Conservation (phyloP, 768 basidiomycete genomes). For the Xanthoconium purpureum region DNA sequence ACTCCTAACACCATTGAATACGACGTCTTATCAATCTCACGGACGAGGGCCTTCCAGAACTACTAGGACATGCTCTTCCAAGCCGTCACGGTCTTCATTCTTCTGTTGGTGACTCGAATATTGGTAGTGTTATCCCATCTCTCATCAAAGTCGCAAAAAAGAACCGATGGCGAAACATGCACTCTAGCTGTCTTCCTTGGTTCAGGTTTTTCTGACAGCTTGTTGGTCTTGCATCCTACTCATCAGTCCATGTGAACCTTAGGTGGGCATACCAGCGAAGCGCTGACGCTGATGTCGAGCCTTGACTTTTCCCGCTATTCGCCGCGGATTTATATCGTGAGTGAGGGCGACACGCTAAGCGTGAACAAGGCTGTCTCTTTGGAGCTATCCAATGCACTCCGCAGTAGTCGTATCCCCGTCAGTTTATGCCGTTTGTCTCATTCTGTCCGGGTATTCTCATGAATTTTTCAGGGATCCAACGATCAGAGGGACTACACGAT, state of each 20-base stretch:
- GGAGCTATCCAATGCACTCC: constrained; percentile 42
- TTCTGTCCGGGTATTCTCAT: constrained; percentile 10
- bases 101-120: constrained; percentile 19
- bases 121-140: constrained; percentile 15
- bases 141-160: constrained; percentile 11
- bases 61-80: constrained; percentile 15
- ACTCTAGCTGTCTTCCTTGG: constrained; percentile 85
- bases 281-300: constrained; percentile 64
- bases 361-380: constrained; percentile 62
- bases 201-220: constrained; percentile 59
- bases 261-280: constrained; percentile 97
- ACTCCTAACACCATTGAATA: background rate
- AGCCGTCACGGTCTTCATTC: background rate
- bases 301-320: constrained; percentile 75
- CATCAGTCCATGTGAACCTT: constrained; percentile 13
- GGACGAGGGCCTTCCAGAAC: background rate
- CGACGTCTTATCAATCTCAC: background rate
- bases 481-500: constrained; percentile 40
- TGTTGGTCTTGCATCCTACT: background rate
- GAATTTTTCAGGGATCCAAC: constrained; percentile 4
- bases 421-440: constrained; percentile 1
- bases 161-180: constrained; percentile 32
- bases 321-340: constrained; percentile 76
- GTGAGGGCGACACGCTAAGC: constrained; percentile 80
- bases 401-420: constrained; percentile 10